Percentiles rank a stretch among this genome's conserved stretches.
phyloP scores from a whole-genome alignment of 371 early-diverging fungal species.

The Mucor indicus region DNA sequence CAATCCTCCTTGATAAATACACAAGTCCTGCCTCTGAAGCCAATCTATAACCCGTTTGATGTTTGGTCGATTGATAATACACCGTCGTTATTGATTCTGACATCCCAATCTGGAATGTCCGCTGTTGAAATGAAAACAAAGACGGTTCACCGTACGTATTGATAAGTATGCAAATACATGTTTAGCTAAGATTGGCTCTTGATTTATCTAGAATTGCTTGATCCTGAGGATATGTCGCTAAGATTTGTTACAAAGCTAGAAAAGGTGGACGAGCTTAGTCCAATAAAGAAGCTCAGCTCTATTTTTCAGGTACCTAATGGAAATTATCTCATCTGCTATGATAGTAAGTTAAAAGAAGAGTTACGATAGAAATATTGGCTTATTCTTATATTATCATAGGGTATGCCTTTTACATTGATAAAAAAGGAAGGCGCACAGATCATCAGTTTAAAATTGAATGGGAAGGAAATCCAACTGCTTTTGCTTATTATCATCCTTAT shows the following conservation, averaged over 20 bases:
- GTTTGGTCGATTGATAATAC: slow-evolving; percentile 42
- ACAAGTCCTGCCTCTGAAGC: slow-evolving; percentile 11
- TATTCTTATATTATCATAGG: slow-evolving; percentile 6
- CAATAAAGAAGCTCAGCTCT: slow-evolving; percentile 21
- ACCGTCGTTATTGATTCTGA: slow-evolving; percentile 27
- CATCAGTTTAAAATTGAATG: slow-evolving; percentile 30
- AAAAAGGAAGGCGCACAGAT: slow-evolving; percentile 31
- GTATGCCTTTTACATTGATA: slow-evolving; percentile 41
- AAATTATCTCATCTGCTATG: slow-evolving; percentile 40
- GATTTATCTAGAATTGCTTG: slow-evolving; percentile 23
- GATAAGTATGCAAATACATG: too few species aligned
- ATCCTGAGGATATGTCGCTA: slow-evolving; percentile 30
- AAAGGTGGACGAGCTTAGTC: slow-evolving; percentile 20
- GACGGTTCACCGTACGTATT: slow-evolving; percentile 20
- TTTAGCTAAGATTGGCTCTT: not conserved
- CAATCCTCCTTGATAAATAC: slow-evolving; percentile 14
- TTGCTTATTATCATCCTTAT: slow-evolving; percentile 34
- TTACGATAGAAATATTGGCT: not conserved
- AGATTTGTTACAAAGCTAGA: slow-evolving; percentile 31
- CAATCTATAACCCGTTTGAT: slow-evolving; percentile 33
- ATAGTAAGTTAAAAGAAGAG: slow-evolving; percentile 19
- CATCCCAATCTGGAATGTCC: slow-evolving; percentile 30
- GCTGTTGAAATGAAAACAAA: slow-evolving; percentile 37
- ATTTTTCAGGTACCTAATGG: slow-evolving; percentile 28
- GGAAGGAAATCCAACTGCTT: slow-evolving; percentile 33